Evolutionary conservation across 352 stramenopile genomes (phyloP), one percentile per base, ranked within the genome.

Genomic region (Phytophthora nicotianae): DNA sequence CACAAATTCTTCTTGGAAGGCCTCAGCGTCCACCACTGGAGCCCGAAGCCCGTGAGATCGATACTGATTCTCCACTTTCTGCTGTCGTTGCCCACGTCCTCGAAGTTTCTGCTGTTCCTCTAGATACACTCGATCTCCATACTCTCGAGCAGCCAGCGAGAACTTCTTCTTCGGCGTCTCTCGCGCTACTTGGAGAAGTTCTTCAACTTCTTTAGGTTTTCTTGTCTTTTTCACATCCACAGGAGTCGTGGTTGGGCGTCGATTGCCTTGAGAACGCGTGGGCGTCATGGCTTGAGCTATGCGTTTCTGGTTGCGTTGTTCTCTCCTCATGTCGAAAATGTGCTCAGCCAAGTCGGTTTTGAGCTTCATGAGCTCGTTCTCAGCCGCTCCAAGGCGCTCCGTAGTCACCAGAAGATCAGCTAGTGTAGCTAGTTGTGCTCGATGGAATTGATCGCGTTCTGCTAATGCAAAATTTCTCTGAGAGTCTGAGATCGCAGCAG

Each of bases 1-100:
- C 37, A 89, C 83, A 50, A 91, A 91, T 14, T 82, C 79, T 23
- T 88, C 62, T 50, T 91, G 79, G 50, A 91, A 90, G 5, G 67
- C 61, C 13, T 83, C 74, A 0, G 75, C 38, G 9, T 74, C 73
- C 4, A 77, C 70, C 8, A 83, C 41, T 2, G 62, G 45, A 20
- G 70, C 58, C 40, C 64, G 70, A 35, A 86, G 49, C 0, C 81
- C 72, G 29, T 88, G 68, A 0, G 58, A 63, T 13, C 75, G 50
- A 33, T 81, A 89, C 41, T 87, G 79, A 41, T 86, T 83, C 53
- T 87, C 75, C 0, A 75, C 58, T 16, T 54, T 51, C 35, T 79
- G 65, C 46, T 73, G 67, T 8, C 70, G 62, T 32, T 66, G 64
- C 24, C 27, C 63, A 10, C 78, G 64, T 0, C 52, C 62, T 2